Conservation (phyloP, 805 yeast genomes). For the Spathaspora gorwiae region DNA sequence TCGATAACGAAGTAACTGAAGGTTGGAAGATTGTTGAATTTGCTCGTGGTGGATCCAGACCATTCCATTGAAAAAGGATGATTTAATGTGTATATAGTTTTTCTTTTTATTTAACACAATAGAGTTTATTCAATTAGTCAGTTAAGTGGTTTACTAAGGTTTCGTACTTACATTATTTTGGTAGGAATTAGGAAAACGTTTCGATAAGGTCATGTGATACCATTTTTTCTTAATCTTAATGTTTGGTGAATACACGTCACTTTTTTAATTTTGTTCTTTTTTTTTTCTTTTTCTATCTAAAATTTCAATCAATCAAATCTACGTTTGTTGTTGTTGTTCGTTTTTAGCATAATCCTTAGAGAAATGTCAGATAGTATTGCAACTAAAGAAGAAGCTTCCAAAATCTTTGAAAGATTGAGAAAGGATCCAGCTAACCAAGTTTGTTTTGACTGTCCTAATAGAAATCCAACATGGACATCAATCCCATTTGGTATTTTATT, state of each 20-base stretch:
- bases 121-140: neutral
- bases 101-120: neutral
- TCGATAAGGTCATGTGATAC: neutral
- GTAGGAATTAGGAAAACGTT: no score
- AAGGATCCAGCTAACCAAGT: conserved; percentile 69
- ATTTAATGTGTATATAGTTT: conserved; percentile 2
- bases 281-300: neutral
- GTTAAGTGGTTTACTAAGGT: neutral
- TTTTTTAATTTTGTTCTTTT: neutral
- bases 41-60: conserved; percentile 89
- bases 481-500: conserved; percentile 91
- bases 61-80: conserved; percentile 44
- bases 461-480: conserved; percentile 98
- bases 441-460: conserved; percentile 92
- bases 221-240: neutral
- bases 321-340: no score
- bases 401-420: conserved; percentile 59
- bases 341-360: no score
- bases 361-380: conserved; percentile 49
- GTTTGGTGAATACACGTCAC: conserved; percentile 1
- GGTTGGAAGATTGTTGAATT: conserved; percentile 97
- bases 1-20: conserved; percentile 84
- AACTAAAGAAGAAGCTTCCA: conserved; percentile 62
- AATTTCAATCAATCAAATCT: neutral
- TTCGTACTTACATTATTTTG: neutral